Conservation (phyloP, 2,329 filamentous ascomycete species). For the Colletotrichum sp. region DNA sequence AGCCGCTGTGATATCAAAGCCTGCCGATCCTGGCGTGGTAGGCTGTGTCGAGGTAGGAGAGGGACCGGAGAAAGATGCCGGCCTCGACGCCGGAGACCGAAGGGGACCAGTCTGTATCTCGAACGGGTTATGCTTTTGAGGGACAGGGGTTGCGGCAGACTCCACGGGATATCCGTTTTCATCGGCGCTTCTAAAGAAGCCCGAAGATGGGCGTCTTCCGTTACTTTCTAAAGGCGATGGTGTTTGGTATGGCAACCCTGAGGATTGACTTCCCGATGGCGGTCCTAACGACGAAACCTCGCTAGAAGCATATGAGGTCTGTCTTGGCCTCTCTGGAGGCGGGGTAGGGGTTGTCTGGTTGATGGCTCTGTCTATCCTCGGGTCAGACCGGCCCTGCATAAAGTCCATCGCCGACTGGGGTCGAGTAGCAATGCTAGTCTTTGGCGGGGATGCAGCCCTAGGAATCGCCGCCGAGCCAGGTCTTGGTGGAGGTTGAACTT, state of each 20-base stretch:
- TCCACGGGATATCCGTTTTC: not conserved
- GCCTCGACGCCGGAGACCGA: not conserved
- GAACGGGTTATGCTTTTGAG: not conserved
- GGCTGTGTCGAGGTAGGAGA: not conserved
- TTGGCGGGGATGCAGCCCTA: not conserved
- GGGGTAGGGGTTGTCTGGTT: not conserved
- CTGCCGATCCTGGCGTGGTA: not conserved
- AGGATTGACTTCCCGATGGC: conserved; percentile 28
- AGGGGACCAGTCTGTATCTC: not conserved
- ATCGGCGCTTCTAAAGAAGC: conserved; percentile 20
- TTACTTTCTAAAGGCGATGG: conserved; percentile 30
- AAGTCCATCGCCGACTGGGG: not conserved
- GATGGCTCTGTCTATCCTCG: not conserved
- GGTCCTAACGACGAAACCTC: conserved; percentile 31
- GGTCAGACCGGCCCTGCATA: not conserved
- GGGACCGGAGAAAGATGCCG: conserved; percentile 3
- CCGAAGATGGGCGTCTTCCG: conserved; percentile 2
- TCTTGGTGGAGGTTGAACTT: not conserved
- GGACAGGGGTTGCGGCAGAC: not conserved
- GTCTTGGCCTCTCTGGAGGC: not conserved
- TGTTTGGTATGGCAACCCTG: conserved; percentile 24
- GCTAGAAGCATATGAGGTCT: conserved; percentile 1
- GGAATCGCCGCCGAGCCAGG: not conserved
- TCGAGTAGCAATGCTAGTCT: not conserved
- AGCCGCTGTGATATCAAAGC: not conserved